A percentile compares a stretch with the other conserved stretches of the same genome.
Evolutionary conservation across 208 protist species (phyloP).

Genomic region (Lotmaria passim): DNA sequence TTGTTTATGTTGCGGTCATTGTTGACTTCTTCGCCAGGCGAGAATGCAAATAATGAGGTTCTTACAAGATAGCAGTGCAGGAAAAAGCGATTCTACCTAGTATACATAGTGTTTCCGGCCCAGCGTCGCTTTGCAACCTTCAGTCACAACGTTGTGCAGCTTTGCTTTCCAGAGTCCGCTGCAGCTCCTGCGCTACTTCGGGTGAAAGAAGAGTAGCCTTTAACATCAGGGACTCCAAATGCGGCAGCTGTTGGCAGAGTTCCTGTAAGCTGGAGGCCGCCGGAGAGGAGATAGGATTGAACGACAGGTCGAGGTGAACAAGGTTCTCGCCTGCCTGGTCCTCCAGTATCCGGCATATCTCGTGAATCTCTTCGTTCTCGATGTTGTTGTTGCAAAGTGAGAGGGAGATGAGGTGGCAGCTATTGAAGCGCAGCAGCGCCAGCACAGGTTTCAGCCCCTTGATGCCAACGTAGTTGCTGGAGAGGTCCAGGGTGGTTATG

Average conservation of each 20-base stretch:
- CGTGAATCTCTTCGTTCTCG: conserved; percentile 50
- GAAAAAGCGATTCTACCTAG: background rate
- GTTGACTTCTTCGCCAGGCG: too few relatives aligned
- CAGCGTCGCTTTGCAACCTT: background rate
- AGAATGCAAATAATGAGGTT: too few relatives aligned
- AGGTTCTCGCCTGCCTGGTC: conserved; percentile 32
- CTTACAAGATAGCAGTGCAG: too few relatives aligned
- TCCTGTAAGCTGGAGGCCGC: conserved; percentile 25
- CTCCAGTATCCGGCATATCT: conserved; percentile 32
- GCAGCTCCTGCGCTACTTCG: background rate
- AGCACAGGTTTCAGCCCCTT: conserved; percentile 55
- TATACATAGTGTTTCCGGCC: background rate
- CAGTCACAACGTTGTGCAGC: background rate
- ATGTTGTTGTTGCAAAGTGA: conserved; percentile 57
- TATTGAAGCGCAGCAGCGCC: conserved; percentile 41
- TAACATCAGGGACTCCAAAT: conserved; percentile 26
- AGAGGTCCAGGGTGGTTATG: conserved; percentile 52
- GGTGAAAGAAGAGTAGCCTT: conserved; percentile 31
- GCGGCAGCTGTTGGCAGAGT: conserved; percentile 18
- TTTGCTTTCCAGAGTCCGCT: background rate
- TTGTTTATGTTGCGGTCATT: too few relatives aligned
- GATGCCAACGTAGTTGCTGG: conserved; percentile 59
- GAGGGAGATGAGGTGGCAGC: conserved; percentile 34
- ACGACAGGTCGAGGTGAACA: conserved; percentile 45
- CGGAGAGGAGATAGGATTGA: conserved; percentile 47